A percentile compares a stretch with the other conserved stretches of the same genome.
Conservation (phyloP, 2,329 filamentous ascomycete genomes). For the Beauveria brongniartii region DNA sequence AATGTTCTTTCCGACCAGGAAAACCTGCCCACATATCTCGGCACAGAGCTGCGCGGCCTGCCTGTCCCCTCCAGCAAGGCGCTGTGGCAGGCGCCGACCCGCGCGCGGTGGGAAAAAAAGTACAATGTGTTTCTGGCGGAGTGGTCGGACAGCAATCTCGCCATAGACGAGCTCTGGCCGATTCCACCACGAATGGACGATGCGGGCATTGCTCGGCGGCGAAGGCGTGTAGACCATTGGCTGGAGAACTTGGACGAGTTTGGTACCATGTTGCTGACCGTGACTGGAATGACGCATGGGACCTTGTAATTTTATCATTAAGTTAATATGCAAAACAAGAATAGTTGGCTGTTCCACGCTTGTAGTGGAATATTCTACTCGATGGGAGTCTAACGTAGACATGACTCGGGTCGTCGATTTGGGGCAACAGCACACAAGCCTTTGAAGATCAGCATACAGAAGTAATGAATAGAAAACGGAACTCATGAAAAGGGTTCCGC, state of each 20-base stretch:
- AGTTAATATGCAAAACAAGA: no score
- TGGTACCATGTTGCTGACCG: conserved; percentile 44
- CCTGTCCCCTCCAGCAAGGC: conserved; percentile 31
- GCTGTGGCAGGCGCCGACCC: conserved; percentile 34
- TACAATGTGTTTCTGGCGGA: conserved; percentile 35
- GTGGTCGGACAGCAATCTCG: conserved; percentile 33
- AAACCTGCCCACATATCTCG: conserved; percentile 38
- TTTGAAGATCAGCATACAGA: no score
- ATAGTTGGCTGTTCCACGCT: no score
- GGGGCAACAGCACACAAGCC: no score
- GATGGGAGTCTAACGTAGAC: no score
- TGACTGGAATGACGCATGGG: conserved; percentile 37
- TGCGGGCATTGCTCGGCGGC: conserved; percentile 21
- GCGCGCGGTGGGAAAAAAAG: conserved; percentile 31
- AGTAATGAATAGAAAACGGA: no score
- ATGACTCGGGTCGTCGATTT: no score
- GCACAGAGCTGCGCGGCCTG: conserved; percentile 37
- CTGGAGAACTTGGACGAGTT: conserved; percentile 43
- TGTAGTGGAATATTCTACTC: no score
- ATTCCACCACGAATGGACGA: conserved; percentile 24
- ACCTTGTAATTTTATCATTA: background rate
- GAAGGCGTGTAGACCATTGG: conserved; percentile 38
- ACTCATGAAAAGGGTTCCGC: no score
- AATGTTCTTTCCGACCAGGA: conserved; percentile 37
- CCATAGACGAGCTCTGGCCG: conserved; percentile 45